Evolutionary conservation across 371 early-diverging fungal species (phyloP), one percentile per base, ranked within the genome.

Genomic region (Lichtheimia corymbifera): DNA sequence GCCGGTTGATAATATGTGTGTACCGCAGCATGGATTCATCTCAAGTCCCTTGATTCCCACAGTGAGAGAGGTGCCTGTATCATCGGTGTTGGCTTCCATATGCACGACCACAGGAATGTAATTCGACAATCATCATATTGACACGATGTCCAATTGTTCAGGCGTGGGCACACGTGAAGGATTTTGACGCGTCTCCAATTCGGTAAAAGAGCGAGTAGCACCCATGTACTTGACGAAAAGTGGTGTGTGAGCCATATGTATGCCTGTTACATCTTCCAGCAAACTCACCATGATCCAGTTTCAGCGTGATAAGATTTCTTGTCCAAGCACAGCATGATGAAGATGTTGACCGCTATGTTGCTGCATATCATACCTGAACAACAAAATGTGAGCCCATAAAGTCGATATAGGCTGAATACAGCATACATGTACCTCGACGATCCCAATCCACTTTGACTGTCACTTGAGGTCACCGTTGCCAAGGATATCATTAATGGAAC

Each of bases 291-390:
- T 17, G 85, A 83, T 3, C 87, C 73, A 0, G 92, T 92, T 7
- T 80, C 77, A 25, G 83, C 70, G 11, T 72, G 67, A 55, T n/a
- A 81, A 84, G 14, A 80, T 83, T 15, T 63, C 70, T 53, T 77
- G 74, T 59, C 86, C 89, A 15, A 91, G 75, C 14, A 90, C 67
- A 3, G 91, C 92, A 57, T 84, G 84, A 2, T 91, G 66, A 40
- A 92, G 72, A 65, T 92, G 93, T 58, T 92, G 93, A 1, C 91
- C 91, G 59, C 82, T 84, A 65, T 92, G 93, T 62, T 92, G 93
- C 66, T 91, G 92, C 79, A 90, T 86, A 61, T 87, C 85, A 57
- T 92, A 91, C 62, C 68, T 67, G 15, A 18, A 20, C 14, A 17
- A 27, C 15, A 24, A 27, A 24, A 17, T 18, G 5, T 12, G 11